Base-by-base conservation (phyloP, 495 filamentous ascomycete species). In the Daldinia caldariorum region DNA sequence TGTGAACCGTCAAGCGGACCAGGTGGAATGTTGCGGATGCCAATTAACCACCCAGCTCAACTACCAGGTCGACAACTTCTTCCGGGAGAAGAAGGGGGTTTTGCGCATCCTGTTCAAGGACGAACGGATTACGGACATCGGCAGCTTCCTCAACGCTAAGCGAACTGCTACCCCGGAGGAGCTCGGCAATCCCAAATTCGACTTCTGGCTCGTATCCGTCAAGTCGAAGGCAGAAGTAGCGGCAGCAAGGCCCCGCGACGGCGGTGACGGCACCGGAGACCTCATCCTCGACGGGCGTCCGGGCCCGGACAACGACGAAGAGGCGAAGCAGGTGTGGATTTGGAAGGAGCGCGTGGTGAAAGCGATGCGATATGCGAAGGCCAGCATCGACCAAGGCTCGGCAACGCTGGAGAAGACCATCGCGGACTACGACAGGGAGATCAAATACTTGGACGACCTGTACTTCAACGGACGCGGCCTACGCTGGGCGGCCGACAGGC, bases 21-120 rank as follows among this genome's bases (percentile, higher is more conserved):
- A 62, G 12, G 9, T 50, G 0, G 4, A 64, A 12, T 76, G 74
- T 18, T 16, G 35, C 10, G 75, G 72, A 0, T 75, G 75, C 38
- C 43, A 74, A 18, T 47, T 75, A 0, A 0, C 10, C 20, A 4
- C 1, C 0, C 7, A 26, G 0, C 56, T 74, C 2, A n/a, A 22
- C 1, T 6, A 1, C 0, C 63, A 74, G 1, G 35, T 59, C 4
- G 66, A 69, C 13, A 37, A 43, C 31, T 67, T 60, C 54, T 59
- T 38, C 49, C 45, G 35, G 4, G 59, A 70, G 39, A 66, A 67
- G 41, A 41, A 43, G 18, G 8, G 12, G 0, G 26, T 47, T 9
- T 8, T 51, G 10, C 10, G 14, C 1, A 37, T 45, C 3, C 60
- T 68, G 0, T 43, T 65, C 16, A 9, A 35, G 0, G 26, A 61